Conservation (phyloP, 2,329 filamentous ascomycete species). For the Stachybotrys chartarum region DNA sequence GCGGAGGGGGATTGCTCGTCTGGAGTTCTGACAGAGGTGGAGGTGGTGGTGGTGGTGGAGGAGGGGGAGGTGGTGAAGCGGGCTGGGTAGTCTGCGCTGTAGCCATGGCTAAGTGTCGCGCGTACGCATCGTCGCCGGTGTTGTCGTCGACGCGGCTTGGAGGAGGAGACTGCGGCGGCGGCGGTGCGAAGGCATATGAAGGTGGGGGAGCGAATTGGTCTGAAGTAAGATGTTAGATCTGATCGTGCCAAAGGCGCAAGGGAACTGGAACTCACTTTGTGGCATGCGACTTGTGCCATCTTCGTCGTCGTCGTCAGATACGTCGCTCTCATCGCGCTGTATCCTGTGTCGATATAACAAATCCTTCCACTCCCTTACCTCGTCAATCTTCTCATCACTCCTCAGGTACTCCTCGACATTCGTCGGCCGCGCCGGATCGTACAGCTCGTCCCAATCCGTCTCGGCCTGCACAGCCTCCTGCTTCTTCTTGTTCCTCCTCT, state of each 20-base stretch:
- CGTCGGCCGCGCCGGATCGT: slow-evolving; percentile 76
- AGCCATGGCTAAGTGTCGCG: slow-evolving; percentile 53
- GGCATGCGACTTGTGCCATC: slow-evolving; percentile 13
- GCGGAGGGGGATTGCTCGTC: slow-evolving; percentile 16
- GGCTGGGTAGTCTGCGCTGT: slow-evolving; percentile 28
- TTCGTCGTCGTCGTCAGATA: slow-evolving; percentile 32
- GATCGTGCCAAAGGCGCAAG: background rate
- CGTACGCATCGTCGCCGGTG: slow-evolving; percentile 64
- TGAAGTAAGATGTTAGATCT: slow-evolving; percentile 14
- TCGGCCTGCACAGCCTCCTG: slow-evolving; percentile 49
- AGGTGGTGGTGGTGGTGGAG: slow-evolving; percentile 11
- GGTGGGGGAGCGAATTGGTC: slow-evolving; percentile 55
- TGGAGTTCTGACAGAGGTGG: slow-evolving; percentile 17
- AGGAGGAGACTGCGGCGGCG: slow-evolving; percentile 44
- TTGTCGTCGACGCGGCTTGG: slow-evolving; percentile 40
- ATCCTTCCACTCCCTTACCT: slow-evolving; percentile 80
- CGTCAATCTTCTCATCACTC: slow-evolving; percentile 75
- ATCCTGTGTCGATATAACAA: slow-evolving; percentile 64
- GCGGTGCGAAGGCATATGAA: slow-evolving; percentile 50
- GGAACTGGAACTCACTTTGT: slow-evolving; percentile 22
- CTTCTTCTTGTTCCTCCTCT: slow-evolving; percentile 71
- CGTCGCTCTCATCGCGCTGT: slow-evolving; percentile 32
- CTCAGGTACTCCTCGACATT: slow-evolving; percentile 78
- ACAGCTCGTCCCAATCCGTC: slow-evolving; percentile 87
- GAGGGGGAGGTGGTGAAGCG: slow-evolving; percentile 13